These are phyloP conservation scores for Cairneyella variabilis DNA, from an alignment of 495 filamentous ascomycete genomes.

Conservation along the genomic window DNA sequence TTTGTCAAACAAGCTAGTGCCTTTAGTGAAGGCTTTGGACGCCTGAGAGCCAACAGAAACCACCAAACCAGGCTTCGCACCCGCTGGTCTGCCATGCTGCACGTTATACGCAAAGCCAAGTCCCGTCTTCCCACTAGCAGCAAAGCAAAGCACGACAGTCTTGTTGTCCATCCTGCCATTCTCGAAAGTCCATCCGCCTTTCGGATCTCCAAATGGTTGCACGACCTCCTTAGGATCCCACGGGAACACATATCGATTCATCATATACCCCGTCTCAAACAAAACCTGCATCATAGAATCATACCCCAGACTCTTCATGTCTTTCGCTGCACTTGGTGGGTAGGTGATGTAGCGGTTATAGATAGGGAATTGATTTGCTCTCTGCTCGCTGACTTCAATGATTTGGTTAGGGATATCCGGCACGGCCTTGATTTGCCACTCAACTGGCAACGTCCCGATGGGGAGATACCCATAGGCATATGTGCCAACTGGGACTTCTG, in stretches of 20 bases:
- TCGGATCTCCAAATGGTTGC: slow-evolving; percentile 31
- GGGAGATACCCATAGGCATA: slow-evolving; percentile 37
- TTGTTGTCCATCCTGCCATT: slow-evolving; percentile 40
- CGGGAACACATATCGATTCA: slow-evolving; percentile 45
- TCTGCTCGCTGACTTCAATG: slow-evolving; percentile 37
- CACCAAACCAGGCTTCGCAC: slow-evolving; percentile 25
- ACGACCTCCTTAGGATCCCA: slow-evolving; percentile 27
- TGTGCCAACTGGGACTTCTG: slow-evolving; percentile 29
- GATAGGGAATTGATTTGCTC: slow-evolving; percentile 41
- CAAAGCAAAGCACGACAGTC: slow-evolving; percentile 37
- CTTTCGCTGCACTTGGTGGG: slow-evolving; percentile 16
- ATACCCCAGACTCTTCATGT: slow-evolving; percentile 31
- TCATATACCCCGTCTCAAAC: slow-evolving; percentile 43
- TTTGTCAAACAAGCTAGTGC: slow-evolving; percentile 33
- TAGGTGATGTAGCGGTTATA: slow-evolving; percentile 49
- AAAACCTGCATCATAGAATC: slow-evolving; percentile 38
- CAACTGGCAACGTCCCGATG: slow-evolving; percentile 34
- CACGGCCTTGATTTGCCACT: slow-evolving; percentile 24
- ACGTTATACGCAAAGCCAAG: slow-evolving; percentile 38
- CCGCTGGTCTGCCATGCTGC: slow-evolving; percentile 21
- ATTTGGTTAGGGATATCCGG: slow-evolving; percentile 29
- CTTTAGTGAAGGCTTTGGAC: slow-evolving; percentile 29
- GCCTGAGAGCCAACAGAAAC: slow-evolving; percentile 34
- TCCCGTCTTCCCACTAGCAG: slow-evolving; percentile 48
- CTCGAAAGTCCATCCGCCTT: slow-evolving; percentile 33